Base-by-base conservation (phyloP, 2,329 filamentous ascomycete genomes). In the Paecilomyces sp. region DNA sequence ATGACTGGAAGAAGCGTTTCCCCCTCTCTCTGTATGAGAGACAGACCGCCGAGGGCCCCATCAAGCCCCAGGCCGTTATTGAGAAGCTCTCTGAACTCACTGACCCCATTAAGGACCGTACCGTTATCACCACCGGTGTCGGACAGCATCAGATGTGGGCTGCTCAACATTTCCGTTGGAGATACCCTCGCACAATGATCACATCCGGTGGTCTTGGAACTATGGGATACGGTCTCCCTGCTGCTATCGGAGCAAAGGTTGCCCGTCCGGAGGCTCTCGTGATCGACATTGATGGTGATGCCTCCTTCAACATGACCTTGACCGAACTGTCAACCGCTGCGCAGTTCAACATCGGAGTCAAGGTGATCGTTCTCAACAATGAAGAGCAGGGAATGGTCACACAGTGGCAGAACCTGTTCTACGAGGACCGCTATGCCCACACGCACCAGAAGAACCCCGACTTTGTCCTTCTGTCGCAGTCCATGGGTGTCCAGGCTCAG, bases 131-230 rank as follows among this genome's bases (percentile, higher is more conserved):
- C 1, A 97, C 93, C 1, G 94, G 93, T 77, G 94, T 97, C 9
- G 94, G 94, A 51, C 94, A 97, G 77, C 93, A 97, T 80, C 93
- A 99, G 77, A 97, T 97, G 94, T 97, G 93, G 94, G 85, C 90
- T 28, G 94, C 92, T 3, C 93, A 97, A 80, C 92, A 96, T 81
- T 97, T 92, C 86, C 86, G 92, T 69, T 97, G 94, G 93, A 85
- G 91, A 64, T 80, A 92, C 70, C 93, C 94, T 33, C 88, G 94
- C 66, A 90, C 90, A 63, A 95, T 97, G 89, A 89, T 99, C 78
- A 97, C 93, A 33, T 97, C 92, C 0, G 94, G 94, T 75, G 94
- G 94, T 73, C 86, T 97, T 18, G 92, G 92, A 62, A 95, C 91
- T 18, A 97, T 97, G 94, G 94, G 94, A 60, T 97, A 85, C 78